Base-by-base conservation (phyloP, 208 protist species). In the Tritrichomonas foetus region DNA sequence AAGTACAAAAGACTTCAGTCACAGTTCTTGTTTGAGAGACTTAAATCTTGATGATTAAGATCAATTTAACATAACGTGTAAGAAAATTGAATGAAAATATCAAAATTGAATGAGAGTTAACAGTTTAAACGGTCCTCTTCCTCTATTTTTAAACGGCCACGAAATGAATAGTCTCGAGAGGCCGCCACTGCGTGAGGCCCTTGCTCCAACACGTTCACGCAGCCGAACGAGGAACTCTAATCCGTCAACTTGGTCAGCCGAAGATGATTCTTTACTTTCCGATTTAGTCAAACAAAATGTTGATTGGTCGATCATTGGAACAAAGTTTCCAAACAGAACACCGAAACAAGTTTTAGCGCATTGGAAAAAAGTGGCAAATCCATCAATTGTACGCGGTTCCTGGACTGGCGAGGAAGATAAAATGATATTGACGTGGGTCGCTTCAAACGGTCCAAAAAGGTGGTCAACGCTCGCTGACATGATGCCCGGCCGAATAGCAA, bases 401-500 rank as follows among this genome's bases (percentile, higher is more conserved):
- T 78, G 69, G 69, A 78, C 69, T 20, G 69, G 69, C 16, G 69
- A 95, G 93, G 95, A 95, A 84, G 95, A 95, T 50, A 93, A 95
- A 3, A 64, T 93, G 36, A 94, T 95, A 30, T 36, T 93, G 44
- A 41, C 89, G 9, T 93, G 94, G 47, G 94, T 95, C 11, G 11
- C 0, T 1, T 13, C 36, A 61, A 93, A 95, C 66, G 95, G 95
- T 33, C 94, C 94, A 20, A 74, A 30, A 13, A 95, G 95, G 57
- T 96, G 95, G 95, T 94, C 94, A 2, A 27, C 93, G 2, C 66
- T 96, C 27, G 94, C 93, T 3, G 93, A 66, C 30, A 39, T 93
- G n/a, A 39, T 96, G 2, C 80, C 49, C 25, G 95, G 95, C 11
- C 41, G 94, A 41, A 96, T 69, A 47, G 95, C 95, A 36, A 96